phyloP scores from a whole-genome alignment of 352 stramenopile genomes.

The Pythium sukuiense region DNA sequence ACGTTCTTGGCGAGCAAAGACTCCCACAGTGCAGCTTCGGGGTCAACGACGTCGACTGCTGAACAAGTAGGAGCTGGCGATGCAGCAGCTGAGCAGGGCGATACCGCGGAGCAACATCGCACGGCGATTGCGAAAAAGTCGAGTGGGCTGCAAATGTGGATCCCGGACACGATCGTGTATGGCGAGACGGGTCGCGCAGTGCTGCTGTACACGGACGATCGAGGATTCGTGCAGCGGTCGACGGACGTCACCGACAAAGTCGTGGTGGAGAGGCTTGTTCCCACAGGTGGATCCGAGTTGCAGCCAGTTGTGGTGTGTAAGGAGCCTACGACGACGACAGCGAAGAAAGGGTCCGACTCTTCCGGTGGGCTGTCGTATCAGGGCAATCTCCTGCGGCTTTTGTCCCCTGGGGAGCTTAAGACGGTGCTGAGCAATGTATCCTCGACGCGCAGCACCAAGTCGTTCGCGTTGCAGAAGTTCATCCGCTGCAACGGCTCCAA shows the following conservation, averaged over 20 bases:
- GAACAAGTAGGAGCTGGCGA: no score
- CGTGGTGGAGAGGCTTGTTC: slow-evolving; percentile 64
- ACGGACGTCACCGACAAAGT: slow-evolving; percentile 73
- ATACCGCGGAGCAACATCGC: neutral
- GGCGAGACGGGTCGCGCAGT: slow-evolving; percentile 68
- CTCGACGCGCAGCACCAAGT: slow-evolving; percentile 45
- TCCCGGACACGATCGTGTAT: slow-evolving; percentile 83
- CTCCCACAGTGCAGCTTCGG: neutral
- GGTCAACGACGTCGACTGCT: neutral
- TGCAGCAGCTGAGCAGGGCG: neutral
- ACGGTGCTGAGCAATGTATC: slow-evolving; percentile 65
- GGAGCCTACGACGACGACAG: slow-evolving; percentile 42
- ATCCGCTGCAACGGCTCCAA: slow-evolving; percentile 72
- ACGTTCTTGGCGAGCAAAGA: slow-evolving; percentile 71
- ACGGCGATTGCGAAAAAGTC: slow-evolving; percentile 24
- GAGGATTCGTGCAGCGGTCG: slow-evolving; percentile 60
- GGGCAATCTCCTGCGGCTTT: slow-evolving; percentile 66
- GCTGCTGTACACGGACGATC: slow-evolving; percentile 71
- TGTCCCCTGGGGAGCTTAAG: slow-evolving; percentile 65
- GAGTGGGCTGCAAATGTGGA: slow-evolving; percentile 52
- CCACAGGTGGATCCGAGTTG: slow-evolving; percentile 25
- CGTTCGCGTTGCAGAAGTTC: slow-evolving; percentile 74
- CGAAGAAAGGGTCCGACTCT: slow-evolving; percentile 5
- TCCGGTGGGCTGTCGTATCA: slow-evolving; percentile 35
- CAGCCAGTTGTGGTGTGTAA: slow-evolving; percentile 72